Conservation (phyloP, 208 protist genomes). For the Angomonas ambiguus region DNA sequence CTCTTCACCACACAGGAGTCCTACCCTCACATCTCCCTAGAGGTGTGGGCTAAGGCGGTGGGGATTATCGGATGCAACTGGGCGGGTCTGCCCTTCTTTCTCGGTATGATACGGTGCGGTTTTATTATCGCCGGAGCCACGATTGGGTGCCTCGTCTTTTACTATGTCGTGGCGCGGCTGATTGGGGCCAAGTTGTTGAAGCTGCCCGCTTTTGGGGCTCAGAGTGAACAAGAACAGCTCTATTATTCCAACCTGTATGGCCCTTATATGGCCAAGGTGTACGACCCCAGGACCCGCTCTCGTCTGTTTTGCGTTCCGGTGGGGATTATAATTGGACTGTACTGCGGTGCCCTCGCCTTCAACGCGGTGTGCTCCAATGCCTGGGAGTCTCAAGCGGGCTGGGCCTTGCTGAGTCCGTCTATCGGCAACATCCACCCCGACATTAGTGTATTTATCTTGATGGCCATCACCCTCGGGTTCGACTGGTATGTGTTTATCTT, state of each 20-base stretch:
- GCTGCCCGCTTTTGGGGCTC: conserved; percentile 30
- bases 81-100: conserved; percentile 34
- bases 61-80: conserved; percentile 25
- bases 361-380: conserved; percentile 24
- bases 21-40: conserved; percentile 17
- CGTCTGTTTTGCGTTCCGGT: conserved; percentile 22
- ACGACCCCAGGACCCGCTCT: conserved; percentile 14
- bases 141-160: conserved; percentile 15
- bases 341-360: conserved; percentile 30
- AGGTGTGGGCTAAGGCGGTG: conserved; percentile 23
- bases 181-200: conserved; percentile 19
- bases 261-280: conserved; percentile 12
- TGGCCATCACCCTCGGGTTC: conserved; percentile 15
- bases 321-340: conserved; percentile 26
- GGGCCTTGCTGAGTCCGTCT: conserved; percentile 19
- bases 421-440: conserved; percentile 14
- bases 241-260: conserved; percentile 21
- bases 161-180: conserved; percentile 12
- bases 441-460: conserved; percentile 13
- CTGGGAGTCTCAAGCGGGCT: conserved; percentile 25
- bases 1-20: conserved; percentile 16
- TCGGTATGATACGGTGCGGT: conserved; percentile 25
- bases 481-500: conserved; percentile 38
- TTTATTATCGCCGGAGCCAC: conserved; percentile 16
- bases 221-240: conserved; percentile 14